Evolutionary conservation across 1,139 yeast species (phyloP).

Genomic region (Debaryomyces nepalensis): DNA sequence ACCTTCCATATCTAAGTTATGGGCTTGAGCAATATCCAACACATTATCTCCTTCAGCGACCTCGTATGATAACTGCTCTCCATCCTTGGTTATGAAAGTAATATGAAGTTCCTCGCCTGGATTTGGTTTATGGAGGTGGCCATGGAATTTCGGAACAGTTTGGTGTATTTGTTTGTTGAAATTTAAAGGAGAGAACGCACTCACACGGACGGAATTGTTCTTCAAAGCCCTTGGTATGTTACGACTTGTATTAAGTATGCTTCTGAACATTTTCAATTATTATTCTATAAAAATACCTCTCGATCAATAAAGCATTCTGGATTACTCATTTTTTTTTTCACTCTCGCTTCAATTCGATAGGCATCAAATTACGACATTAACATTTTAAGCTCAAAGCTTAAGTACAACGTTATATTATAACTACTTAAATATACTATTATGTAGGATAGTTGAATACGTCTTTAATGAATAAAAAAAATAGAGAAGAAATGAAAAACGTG

Average conservation of each 20-base stretch:
- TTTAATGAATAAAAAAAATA: neutral
- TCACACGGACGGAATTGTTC: neutral
- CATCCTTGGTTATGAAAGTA: slow-evolving; percentile 92
- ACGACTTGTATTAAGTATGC: slow-evolving; percentile 8
- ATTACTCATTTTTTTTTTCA: slow-evolving; percentile 7
- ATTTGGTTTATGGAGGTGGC: slow-evolving; percentile 86
- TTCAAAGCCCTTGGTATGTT: slow-evolving; percentile 4
- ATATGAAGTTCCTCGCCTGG: slow-evolving; percentile 92
- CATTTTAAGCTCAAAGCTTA: neutral
- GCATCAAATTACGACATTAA: too few species aligned
- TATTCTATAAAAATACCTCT: neutral
- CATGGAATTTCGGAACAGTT: slow-evolving; percentile 52
- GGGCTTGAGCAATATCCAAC: slow-evolving; percentile 92
- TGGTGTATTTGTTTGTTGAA: slow-evolving; percentile 24
- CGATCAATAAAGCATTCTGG: neutral
- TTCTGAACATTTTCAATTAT: slow-evolving; percentile 11
- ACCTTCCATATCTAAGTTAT: slow-evolving; percentile 94
- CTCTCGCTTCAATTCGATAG: slow-evolving; percentile 3
- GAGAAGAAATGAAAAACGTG: slow-evolving; percentile 3
- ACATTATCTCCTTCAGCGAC: slow-evolving; percentile 92
- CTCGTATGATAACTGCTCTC: slow-evolving; percentile 77
- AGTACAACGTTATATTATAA: neutral
- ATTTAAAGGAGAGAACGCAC: neutral
- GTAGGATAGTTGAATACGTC: neutral
- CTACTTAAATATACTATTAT: neutral